Evolutionary conservation across 108 stramenopile species (phyloP).

Genomic region (Epithemia pelagica): DNA sequence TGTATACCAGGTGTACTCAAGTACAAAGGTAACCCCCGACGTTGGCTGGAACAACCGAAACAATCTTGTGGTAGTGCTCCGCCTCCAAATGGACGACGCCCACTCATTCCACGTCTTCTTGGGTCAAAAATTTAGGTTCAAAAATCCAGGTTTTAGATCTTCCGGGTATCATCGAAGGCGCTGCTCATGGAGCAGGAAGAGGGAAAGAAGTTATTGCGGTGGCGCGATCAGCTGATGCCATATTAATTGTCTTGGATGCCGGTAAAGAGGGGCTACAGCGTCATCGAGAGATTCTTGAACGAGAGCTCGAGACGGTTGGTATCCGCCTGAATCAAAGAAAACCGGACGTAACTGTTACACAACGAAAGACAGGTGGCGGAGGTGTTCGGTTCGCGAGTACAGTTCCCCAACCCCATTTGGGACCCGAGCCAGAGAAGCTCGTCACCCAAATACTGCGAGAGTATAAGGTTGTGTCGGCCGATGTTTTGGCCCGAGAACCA

Average conservation of each 20-base stretch:
- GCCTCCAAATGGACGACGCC: neutral
- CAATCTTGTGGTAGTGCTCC: neutral
- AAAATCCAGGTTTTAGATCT: slow-evolving; percentile 98
- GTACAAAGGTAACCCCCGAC: no score
- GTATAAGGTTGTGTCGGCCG: slow-evolving; percentile 92
- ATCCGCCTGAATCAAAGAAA: slow-evolving; percentile 91
- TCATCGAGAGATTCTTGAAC: slow-evolving; percentile 94
- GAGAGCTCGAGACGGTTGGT: slow-evolving; percentile 97
- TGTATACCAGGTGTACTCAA: slow-evolving; percentile 95
- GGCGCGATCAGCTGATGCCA: slow-evolving; percentile 91
- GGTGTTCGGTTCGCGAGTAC: slow-evolving; percentile 92
- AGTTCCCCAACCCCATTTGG: slow-evolving; percentile 86
- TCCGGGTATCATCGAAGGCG: slow-evolving; percentile 99
- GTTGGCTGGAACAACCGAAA: neutral
- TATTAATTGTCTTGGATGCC: slow-evolving; percentile 97
- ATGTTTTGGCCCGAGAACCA: slow-evolving; percentile 93
- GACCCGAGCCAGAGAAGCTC: slow-evolving; percentile 87
- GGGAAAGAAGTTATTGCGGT: slow-evolving; percentile 98
- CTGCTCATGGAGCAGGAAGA: slow-evolving; percentile 95
- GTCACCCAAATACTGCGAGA: slow-evolving; percentile 89
- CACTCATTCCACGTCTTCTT: slow-evolving; percentile 49
- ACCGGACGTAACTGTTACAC: slow-evolving; percentile 85
- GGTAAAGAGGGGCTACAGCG: slow-evolving; percentile 94
- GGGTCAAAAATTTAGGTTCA: no score
- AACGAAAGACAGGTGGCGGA: slow-evolving; percentile 78